phyloP scores from a whole-genome alignment of 2,329 filamentous ascomycete genomes.

The Xylaria sp. region DNA sequence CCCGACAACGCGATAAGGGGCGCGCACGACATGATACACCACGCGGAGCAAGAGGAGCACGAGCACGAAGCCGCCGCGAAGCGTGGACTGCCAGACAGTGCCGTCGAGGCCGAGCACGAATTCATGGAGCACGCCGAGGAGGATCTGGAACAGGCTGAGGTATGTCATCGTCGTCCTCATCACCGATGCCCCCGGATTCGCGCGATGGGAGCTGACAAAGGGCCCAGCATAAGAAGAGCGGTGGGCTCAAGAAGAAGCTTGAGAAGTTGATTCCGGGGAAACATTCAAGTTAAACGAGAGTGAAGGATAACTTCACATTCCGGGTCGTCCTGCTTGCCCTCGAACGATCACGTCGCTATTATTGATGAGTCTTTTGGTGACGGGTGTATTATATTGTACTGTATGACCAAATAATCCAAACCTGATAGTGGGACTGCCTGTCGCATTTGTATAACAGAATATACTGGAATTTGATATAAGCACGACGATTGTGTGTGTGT shows the following conservation, averaged over 20 bases:
- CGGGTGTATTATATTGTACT: slow-evolving; percentile 8
- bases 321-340: not conserved
- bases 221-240: slow-evolving; percentile 27
- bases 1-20: slow-evolving; percentile 42
- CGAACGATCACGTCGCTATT: not conserved
- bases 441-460: not conserved
- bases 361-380: not conserved
- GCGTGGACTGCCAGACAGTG: slow-evolving; percentile 46
- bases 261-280: slow-evolving; percentile 45
- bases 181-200: no score
- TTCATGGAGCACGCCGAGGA: slow-evolving; percentile 48
- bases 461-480: not conserved
- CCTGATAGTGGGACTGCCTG: not conserved
- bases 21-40: slow-evolving; percentile 50
- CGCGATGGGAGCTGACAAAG: slow-evolving; percentile 10
- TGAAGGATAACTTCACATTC: not conserved
- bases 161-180: slow-evolving; percentile 15
- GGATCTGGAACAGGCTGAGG: slow-evolving; percentile 41
- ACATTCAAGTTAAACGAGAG: slow-evolving; percentile 36
- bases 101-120: slow-evolving; percentile 47
- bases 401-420: slow-evolving; percentile 5
- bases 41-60: slow-evolving; percentile 49
- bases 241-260: slow-evolving; percentile 44
- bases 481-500: not conserved
- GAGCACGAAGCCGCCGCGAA: slow-evolving; percentile 47